These are phyloP conservation scores for Syncephalis fuscata DNA, from an alignment of 371 early-diverging fungal species.

Conservation along the genomic window DNA sequence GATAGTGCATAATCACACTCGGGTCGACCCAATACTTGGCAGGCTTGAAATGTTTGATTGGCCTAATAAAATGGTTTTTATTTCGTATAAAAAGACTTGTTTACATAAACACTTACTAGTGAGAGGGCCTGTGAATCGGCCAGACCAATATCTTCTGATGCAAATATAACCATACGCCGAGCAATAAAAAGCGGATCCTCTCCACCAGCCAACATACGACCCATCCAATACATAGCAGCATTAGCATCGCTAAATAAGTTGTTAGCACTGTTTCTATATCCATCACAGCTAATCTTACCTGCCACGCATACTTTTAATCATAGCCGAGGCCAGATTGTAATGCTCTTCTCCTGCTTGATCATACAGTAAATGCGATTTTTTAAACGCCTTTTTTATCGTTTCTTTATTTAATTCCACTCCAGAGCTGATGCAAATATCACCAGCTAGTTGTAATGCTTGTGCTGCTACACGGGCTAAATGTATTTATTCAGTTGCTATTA, in stretches of 20 bases:
- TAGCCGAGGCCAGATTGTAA: conserved; percentile 72
- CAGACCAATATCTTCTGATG: conserved; percentile 79
- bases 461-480: conserved; percentile 40
- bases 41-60: conserved; percentile 58
- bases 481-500: too few relatives aligned
- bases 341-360: conserved; percentile 78
- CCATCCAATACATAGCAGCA: conserved; percentile 63
- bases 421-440: conserved; percentile 7
- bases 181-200: conserved; percentile 78
- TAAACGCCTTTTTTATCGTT: conserved; percentile 37
- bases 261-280: neutral
- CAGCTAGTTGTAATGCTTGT: conserved; percentile 48
- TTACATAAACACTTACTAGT: conserved; percentile 18
- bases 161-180: conserved; percentile 46
- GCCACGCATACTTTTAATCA: conserved; percentile 74
- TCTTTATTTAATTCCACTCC: conserved; percentile 18
- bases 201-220: conserved; percentile 73
- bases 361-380: conserved; percentile 60
- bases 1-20: conserved; percentile 77
- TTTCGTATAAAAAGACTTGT: neutral
- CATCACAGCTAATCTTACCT: conserved; percentile 16
- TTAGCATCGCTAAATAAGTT: conserved; percentile 3
- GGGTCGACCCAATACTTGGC: conserved; percentile 78
- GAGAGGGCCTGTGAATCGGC: conserved; percentile 63
- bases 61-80: conserved; percentile 21